Conservation (phyloP, 2,329 filamentous ascomycete genomes). For the Nakataea oryzae region DNA sequence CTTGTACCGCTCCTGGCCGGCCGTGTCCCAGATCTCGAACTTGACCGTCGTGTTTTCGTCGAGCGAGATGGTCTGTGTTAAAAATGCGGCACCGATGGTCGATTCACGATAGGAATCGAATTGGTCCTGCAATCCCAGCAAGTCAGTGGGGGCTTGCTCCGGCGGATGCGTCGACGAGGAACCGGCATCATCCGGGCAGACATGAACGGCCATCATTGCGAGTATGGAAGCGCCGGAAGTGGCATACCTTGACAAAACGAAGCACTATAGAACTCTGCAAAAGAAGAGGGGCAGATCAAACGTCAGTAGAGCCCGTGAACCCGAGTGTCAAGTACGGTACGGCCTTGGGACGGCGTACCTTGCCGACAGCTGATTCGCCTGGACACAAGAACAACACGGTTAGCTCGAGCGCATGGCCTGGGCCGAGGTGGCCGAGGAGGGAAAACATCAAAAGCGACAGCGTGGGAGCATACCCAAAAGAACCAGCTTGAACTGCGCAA, state of each 20-base stretch:
- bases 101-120: conserved; percentile 97
- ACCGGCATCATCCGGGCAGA: not conserved
- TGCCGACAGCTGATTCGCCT: conserved; percentile 99
- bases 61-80: conserved; percentile 97
- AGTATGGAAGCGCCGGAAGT: not conserved
- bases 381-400: conserved; percentile 18
- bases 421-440: not conserved
- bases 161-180: not conserved
- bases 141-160: not conserved
- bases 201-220: no score
- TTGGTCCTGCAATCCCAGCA: conserved; percentile 60
- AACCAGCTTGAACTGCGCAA: conserved; percentile 98
- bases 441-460: conserved; percentile 5
- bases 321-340: not conserved
- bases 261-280: conserved; percentile 87
- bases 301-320: not conserved
- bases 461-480: conserved; percentile 63
- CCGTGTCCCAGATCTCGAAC: conserved; percentile 99
- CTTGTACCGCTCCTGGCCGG: conserved; percentile 97
- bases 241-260: conserved; percentile 90
- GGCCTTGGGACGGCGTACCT: conserved; percentile 45
- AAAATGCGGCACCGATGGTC: conserved; percentile 94
- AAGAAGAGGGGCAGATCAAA: not conserved
- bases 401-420: conserved; percentile 17
- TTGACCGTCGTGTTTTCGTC: conserved; percentile 98